A percentile compares a stretch with the other conserved stretches of the same genome.
These are phyloP conservation scores for Neurospora cerealis DNA, from an alignment of 495 filamentous ascomycete genomes.

Conservation along the genomic window DNA sequence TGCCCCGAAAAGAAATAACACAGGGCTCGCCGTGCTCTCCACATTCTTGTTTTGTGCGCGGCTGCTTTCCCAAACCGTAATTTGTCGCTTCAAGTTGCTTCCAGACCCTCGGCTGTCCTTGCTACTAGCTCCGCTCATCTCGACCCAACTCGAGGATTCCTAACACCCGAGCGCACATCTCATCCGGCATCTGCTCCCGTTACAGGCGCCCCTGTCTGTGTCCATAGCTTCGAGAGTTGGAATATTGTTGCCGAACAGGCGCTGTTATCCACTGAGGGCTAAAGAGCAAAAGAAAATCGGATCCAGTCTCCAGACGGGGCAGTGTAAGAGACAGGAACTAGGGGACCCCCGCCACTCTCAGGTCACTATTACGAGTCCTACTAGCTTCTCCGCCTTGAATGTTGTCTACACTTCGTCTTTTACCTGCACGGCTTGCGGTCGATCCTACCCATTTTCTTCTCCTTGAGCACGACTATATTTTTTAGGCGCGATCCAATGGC, in stretches of 20 bases:
- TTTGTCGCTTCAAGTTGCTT: constrained; percentile 18
- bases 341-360: constrained; percentile 22
- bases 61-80: constrained; percentile 20
- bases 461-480: constrained; percentile 22
- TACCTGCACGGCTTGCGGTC: constrained; percentile 13
- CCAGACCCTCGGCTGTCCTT: constrained; percentile 5
- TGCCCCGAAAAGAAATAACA: constrained; percentile 28
- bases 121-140: constrained; percentile 3
- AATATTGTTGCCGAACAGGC: constrained; percentile 5
- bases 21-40: constrained; percentile 21
- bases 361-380: constrained; percentile 6
- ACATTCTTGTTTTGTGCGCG: constrained; percentile 23
- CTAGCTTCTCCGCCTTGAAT: constrained; percentile 20
- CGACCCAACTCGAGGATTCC: neutral
- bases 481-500: constrained; percentile 23
- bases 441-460: constrained; percentile 17
- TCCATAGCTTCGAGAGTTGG: neutral
- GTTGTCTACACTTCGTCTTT: constrained; percentile 9
- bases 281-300: constrained; percentile 9
- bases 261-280: constrained; percentile 5
- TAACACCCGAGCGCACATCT: neutral
- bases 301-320: constrained; percentile 9
- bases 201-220: neutral
- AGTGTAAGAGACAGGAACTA: constrained; percentile 16
- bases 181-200: constrained; percentile 5